A percentile compares a stretch with the other conserved stretches of the same genome.
These are phyloP conservation scores for Alternaria metachromatica DNA, from an alignment of 2,329 filamentous ascomycete genomes.

Conservation along the genomic window DNA sequence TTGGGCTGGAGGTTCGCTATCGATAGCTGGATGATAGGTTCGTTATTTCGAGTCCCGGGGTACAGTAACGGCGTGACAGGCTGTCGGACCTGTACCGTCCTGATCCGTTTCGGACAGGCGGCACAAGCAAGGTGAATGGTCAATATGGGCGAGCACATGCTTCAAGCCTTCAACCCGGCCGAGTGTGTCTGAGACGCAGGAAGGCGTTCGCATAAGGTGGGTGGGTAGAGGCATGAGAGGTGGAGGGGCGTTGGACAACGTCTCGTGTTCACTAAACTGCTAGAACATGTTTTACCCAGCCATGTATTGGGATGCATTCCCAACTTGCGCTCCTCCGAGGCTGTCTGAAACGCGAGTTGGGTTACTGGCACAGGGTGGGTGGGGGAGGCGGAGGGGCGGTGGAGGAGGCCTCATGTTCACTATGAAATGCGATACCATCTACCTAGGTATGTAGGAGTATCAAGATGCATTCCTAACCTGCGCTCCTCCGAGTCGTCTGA, in stretches of 20 bases:
- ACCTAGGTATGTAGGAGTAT: neutral
- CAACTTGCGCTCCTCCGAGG: neutral
- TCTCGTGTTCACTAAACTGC: neutral
- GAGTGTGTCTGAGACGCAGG: neutral
- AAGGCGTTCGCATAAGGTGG: neutral
- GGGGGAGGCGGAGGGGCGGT: no score
- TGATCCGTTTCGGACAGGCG: neutral
- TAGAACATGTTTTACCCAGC: neutral
- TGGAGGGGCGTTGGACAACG: neutral
- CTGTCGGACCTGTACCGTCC: neutral
- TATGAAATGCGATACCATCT: neutral
- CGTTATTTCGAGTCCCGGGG: neutral
- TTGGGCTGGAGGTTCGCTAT: neutral
- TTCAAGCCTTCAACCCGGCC: neutral
- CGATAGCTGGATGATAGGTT: conserved; percentile 3
- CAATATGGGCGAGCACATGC: neutral
- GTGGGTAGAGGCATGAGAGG: neutral
- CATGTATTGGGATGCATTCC: neutral
- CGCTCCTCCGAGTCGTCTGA: neutral
- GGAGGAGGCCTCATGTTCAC: neutral
- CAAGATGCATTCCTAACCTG: neutral
- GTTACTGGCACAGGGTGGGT: no score
- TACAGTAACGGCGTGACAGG: neutral
- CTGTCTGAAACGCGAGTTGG: no score
- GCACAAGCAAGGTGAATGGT: neutral